phyloP scores from a whole-genome alignment of 2,329 filamentous ascomycete species.

The Penicillium crustosum region DNA sequence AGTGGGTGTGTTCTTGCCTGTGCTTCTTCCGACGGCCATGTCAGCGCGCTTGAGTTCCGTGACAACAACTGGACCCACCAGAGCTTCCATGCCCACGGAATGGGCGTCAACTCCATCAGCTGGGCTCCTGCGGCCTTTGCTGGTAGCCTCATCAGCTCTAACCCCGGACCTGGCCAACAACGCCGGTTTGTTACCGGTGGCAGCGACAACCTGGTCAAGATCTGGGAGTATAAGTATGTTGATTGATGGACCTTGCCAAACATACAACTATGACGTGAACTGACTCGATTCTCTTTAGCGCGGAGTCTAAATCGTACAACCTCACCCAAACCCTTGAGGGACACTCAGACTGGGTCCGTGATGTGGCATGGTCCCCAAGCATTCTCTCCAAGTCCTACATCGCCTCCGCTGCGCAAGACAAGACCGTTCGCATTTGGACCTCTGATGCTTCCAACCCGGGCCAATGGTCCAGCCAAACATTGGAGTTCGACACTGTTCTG shows the following conservation, averaged over 20 bases:
- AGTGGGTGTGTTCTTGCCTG: conserved; percentile 91
- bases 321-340: conserved; percentile 63
- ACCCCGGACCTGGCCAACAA: conserved; percentile 62
- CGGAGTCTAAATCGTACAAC: conserved; percentile 54
- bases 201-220: conserved; percentile 88
- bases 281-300: conserved; percentile 31
- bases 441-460: conserved; percentile 64
- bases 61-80: conserved; percentile 90
- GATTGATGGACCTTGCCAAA: neutral
- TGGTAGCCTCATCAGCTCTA: conserved; percentile 78
- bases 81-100: conserved; percentile 86
- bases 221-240: conserved; percentile 76
- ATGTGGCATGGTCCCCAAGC: conserved; percentile 95
- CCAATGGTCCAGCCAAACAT: conserved; percentile 80
- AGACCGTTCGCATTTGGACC: conserved; percentile 97
- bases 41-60: conserved; percentile 93
- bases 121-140: conserved; percentile 88
- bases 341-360: conserved; percentile 94
- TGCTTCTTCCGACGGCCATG: conserved; percentile 89
- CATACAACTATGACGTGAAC: conserved; percentile 1
- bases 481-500: conserved; percentile 83
- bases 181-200: conserved; percentile 91
- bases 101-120: conserved; percentile 92
- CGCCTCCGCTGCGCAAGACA: conserved; percentile 91
- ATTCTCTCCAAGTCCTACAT: conserved; percentile 96